Conservation (phyloP, 2,329 filamentous ascomycete species). For the Hypoxylon sp. region DNA sequence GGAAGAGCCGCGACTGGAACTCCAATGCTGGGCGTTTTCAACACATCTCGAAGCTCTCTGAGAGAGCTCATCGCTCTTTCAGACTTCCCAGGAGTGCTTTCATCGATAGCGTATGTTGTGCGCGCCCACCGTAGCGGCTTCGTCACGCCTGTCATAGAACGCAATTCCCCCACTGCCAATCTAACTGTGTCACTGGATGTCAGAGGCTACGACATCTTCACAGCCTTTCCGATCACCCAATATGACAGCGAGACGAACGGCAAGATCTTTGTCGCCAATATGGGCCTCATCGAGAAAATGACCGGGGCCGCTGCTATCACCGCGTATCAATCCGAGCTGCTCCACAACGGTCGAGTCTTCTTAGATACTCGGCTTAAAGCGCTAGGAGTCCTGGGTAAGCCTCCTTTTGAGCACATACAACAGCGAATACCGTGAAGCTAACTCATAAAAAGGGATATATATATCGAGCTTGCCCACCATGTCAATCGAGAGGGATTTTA, state of each 20-base stretch:
- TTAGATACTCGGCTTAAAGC: conserved; percentile 82
- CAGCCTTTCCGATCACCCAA: conserved; percentile 74
- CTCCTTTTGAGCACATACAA: background rate
- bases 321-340: conserved; percentile 68
- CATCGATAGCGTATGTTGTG: conserved; percentile 74
- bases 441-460: conserved; percentile 72
- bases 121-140: conserved; percentile 77
- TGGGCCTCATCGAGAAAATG: conserved; percentile 91
- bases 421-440: conserved; percentile 17
- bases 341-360: conserved; percentile 68
- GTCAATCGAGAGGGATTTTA: conserved; percentile 73
- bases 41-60: conserved; percentile 73
- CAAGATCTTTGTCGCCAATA: conserved; percentile 70
- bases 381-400: conserved; percentile 76
- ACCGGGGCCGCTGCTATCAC: conserved; percentile 84
- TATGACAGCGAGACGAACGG: conserved; percentile 63
- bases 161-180: conserved; percentile 61
- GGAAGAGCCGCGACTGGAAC: conserved; percentile 75
- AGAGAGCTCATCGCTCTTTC: conserved; percentile 77
- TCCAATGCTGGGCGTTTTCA: conserved; percentile 87
- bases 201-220: conserved; percentile 84
- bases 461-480: conserved; percentile 75
- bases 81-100: conserved; percentile 78
- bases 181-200: conserved; percentile 72
- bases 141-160: conserved; percentile 66